Conservation (phyloP, 148 eudicot genomes). For the Rhododendron molle region DNA sequence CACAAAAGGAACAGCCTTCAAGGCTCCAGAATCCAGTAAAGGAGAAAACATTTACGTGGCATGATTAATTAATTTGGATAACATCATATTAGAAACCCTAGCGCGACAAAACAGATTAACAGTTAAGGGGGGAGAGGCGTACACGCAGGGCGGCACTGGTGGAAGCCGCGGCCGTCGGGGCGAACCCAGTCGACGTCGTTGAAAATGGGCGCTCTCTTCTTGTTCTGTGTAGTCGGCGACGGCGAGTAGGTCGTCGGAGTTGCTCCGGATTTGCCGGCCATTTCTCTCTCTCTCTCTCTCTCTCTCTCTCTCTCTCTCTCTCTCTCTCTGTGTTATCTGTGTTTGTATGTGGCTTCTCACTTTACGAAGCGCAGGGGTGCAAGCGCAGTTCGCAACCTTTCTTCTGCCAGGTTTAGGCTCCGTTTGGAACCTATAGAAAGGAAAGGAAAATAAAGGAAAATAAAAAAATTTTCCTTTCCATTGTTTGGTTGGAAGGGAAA, state of each 20-base stretch:
- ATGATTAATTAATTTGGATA: neutral
- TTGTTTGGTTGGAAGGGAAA: too few species aligned
- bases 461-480: too few species aligned
- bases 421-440: too few species aligned
- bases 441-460: too few species aligned
- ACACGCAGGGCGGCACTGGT: constrained; percentile 96
- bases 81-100: neutral
- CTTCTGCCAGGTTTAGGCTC: neutral
- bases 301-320: constrained; percentile 3
- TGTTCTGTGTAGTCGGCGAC: constrained; percentile 34
- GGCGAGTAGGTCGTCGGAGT: constrained; percentile 71
- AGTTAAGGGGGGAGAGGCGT: neutral
- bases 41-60: neutral
- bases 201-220: constrained; percentile 39
- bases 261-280: constrained; percentile 55
- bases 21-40: neutral
- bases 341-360: neutral
- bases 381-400: neutral
- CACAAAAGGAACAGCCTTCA: neutral
- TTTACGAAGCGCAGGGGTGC: neutral
- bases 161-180: constrained; percentile 75
- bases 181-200: constrained; percentile 61
- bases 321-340: neutral
- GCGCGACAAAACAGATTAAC: neutral
- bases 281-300: constrained; percentile 15